Evolutionary conservation across 2,329 filamentous ascomycete species (phyloP), one percentile per base, ranked within the genome.

Genomic region (Exserohilum rostratum): DNA sequence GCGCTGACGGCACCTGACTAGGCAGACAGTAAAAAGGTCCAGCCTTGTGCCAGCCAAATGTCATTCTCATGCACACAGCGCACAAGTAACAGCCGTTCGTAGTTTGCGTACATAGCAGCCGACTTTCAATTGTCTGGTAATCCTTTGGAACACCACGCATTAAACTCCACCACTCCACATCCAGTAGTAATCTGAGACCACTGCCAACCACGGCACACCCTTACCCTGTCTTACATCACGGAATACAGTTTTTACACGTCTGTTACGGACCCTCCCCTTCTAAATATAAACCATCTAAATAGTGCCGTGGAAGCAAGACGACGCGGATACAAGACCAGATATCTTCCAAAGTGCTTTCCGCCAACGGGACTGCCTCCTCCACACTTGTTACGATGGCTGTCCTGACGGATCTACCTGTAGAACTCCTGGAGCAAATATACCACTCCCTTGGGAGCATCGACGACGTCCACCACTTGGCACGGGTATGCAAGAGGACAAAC

Each of bases 401-500:
- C 17, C 44, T 71, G 11, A 55, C 40, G 2, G 48, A 50, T 22
- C 55, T 69, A 3, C 64, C 64, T 5, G 27, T 35, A 9, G 65
- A 70, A 35, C 37, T 70, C 0, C 53, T 70, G 9, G 50, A 64
- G 15, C 27, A 55, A 7, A 55, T 71, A 1, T 68, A 49, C 15
- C 43, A 53, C 17, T 35, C 51, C 13, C 53, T 71, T 7, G 60
- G 51, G 12, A 69, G 58, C 34, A 70, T 71, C 37, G 67, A 70
- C 35, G 67, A 71, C 61, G 65, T 67, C 0, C 62, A 67, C 33
- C 47, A 65, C 50, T 45, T 72, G 7, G 61, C 37, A 13, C 57
- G 61, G 31, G 39, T 53, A 11, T 69, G 60, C 53, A 60, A 47
- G 33, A 58, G 39, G 17, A 55, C 49, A 6, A 30, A 57, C 18